Evolutionary conservation across 2,329 filamentous ascomycete genomes (phyloP), one percentile per base, ranked within the genome.

Genomic region (Fusarium sp.): DNA sequence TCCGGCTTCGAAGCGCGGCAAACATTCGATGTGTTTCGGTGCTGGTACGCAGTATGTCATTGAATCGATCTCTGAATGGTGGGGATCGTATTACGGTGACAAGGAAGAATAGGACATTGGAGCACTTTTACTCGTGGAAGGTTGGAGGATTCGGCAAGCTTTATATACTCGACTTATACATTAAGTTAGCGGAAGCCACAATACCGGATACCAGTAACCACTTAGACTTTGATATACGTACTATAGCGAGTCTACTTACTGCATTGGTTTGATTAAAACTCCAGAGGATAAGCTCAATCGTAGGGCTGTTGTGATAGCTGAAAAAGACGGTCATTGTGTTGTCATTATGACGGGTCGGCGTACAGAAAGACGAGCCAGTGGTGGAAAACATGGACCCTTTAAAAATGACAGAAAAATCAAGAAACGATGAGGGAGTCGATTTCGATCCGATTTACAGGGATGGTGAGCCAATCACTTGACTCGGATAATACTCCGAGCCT

Each of bases 291-390:
- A 51, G 13, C n/a, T 51, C 47, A 23, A 13, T 12, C 12, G 23
- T 20, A 28, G 14, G 20, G 43, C 21, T 46, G 18, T 37, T 21
- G 13, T 27, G 18, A 41, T 11, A 27, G 11, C 18, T 40, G 51
- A n/a, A 28, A 21, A 13, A 14, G 18, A 20, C 2, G 16, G 18
- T 50, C 59, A 45, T 56, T 50, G 4, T 41, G 28, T 21, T 60
- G 42, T 66, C 62, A 62, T 66, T 2, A 53, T 66, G 46, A 66
- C 34, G 32, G 18, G 27, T 21, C 23, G 56, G 56, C 25, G 56
- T 8, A n/a, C 18, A 14, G 34, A n/a, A 8, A 11, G 40, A n/a
- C 18, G 16, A 43, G 40, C 25, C 27, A 42, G 16, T 16, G 20
- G 7, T 40, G n/a, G 43, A 42, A n/a, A 50, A 28, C 55, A 43